Base-by-base conservation (phyloP, 768 basidiomycete species). In the Boletus pseudo-olivaceus region DNA sequence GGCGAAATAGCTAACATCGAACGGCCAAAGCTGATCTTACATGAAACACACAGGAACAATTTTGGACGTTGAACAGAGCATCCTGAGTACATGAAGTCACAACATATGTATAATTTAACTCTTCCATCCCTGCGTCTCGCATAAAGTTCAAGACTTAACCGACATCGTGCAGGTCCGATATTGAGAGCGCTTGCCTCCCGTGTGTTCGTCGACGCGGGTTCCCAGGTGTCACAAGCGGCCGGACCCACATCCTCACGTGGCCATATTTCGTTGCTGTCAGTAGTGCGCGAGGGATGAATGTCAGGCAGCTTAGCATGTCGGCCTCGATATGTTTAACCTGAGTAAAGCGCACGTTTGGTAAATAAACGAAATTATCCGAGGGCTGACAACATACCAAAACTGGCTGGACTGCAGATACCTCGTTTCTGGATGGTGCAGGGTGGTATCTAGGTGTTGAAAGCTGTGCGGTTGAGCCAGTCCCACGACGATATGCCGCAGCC, bases 351-450 rank as follows among this genome's bases (percentile, higher is more conserved):
- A 41, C 12, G 35, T 51, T 52, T 34, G 20, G 48, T 47, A 29
- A 45, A 40, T 15, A 51, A 30, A 27, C 12, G 8, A n/a, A 49
- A 33, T 47, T 1, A 33, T 42, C 30, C 0, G 12, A 40, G 23
- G 23, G 40, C 26, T 12, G 34, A 76, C 81, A 62, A 10, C 58
- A 39, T 62, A 93, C 92, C 58, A 96, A 72, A 37, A 96, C 92
- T 23, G 95, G 93, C 63, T 96, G 94, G 3, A 97, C 84, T 27
- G 90, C 81, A 6, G 93, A 87, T 10, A 96, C 85, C 60, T 97
- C 95, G 58, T 88, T 93, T 23, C 93, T 78, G 2, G 92, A 90
- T 3, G 94, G 95, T 4, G 96, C 90, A 26, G 90, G 83, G 61
- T 98, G 96, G 62, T 86, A 95, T 12, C 84, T 77, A 29, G 77